Conservation (phyloP, 192 early-diverging fungal species). For the Funneliformis mosseae region DNA sequence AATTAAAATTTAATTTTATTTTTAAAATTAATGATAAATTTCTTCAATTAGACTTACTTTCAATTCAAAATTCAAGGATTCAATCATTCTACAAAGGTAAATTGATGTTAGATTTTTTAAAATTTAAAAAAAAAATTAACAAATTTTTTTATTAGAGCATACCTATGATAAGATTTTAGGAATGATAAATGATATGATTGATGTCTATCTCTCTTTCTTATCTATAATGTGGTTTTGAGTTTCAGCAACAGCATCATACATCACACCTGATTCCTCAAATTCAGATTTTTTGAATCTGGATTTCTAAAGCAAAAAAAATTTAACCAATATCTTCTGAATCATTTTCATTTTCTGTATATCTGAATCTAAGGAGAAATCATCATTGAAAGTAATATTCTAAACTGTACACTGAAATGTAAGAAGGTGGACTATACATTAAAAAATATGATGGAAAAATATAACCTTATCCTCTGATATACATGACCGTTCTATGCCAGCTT, state of each 20-base stretch:
- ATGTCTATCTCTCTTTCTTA: background rate
- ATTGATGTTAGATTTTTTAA: too few species aligned
- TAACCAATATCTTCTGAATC: conserved; percentile 4
- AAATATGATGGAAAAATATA: background rate
- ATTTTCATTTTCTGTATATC: background rate
- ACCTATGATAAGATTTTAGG: too few species aligned
- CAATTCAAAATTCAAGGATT: too few species aligned
- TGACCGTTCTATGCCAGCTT: too few species aligned
- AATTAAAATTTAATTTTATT: too few species aligned
- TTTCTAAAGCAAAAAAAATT: conserved; percentile 9
- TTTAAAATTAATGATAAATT: too few species aligned
- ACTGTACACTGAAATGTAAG: background rate
- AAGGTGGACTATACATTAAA: conserved; percentile 7
- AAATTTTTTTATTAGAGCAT: too few species aligned
- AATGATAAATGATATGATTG: too few species aligned
- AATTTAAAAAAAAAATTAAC: too few species aligned
- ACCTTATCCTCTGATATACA: conserved; percentile 5
- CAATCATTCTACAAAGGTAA: too few species aligned
- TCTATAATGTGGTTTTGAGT: too few species aligned
- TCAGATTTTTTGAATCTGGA: background rate
- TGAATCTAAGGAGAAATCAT: background rate
- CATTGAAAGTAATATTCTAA: background rate
- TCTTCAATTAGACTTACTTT: too few species aligned
- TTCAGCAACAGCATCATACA: background rate
- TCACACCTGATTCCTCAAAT: background rate